phyloP scores from a whole-genome alignment of 2,329 filamentous ascomycete species.

The Fusarium papillatum region DNA sequence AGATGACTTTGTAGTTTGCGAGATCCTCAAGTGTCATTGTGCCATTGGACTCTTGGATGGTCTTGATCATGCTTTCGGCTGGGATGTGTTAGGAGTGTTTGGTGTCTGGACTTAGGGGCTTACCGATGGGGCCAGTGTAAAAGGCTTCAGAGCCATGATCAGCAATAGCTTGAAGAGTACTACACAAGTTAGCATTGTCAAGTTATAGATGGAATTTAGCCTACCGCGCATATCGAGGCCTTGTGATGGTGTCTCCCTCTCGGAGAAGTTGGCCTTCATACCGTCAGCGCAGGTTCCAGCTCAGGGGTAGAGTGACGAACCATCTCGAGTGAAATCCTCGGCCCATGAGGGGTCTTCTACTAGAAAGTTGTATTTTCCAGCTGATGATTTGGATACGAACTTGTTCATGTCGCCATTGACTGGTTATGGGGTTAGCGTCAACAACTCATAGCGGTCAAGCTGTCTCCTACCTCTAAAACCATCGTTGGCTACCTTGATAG shows the following conservation, averaged over 20 bases:
- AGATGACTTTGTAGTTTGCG: slow-evolving; percentile 76
- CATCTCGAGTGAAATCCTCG: slow-evolving; percentile 89
- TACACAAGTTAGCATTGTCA: slow-evolving; percentile 19
- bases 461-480: slow-evolving; percentile 70
- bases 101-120: background rate
- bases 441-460: background rate
- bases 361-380: slow-evolving; percentile 70
- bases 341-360: slow-evolving; percentile 84
- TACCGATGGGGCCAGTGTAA: slow-evolving; percentile 77
- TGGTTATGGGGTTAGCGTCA: slow-evolving; percentile 40
- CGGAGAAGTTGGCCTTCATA: slow-evolving; percentile 71
- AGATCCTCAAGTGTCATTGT: slow-evolving; percentile 89
- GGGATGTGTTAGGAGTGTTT: slow-evolving; percentile 39
- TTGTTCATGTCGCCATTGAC: slow-evolving; percentile 80
- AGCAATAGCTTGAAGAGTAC: slow-evolving; percentile 83
- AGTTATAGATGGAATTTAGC: slow-evolving; percentile 15
- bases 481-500: slow-evolving; percentile 79
- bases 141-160: slow-evolving; percentile 79
- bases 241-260: slow-evolving; percentile 83
- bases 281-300: background rate
- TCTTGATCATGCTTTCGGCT: slow-evolving; percentile 80
- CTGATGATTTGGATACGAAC: slow-evolving; percentile 74
- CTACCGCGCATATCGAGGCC: slow-evolving; percentile 79
- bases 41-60: slow-evolving; percentile 79
- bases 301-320: slow-evolving; percentile 39